These are phyloP conservation scores for Lasiodiplodia sp. DNA, from an alignment of 2,329 filamentous ascomycete species.

Conservation along the genomic window DNA sequence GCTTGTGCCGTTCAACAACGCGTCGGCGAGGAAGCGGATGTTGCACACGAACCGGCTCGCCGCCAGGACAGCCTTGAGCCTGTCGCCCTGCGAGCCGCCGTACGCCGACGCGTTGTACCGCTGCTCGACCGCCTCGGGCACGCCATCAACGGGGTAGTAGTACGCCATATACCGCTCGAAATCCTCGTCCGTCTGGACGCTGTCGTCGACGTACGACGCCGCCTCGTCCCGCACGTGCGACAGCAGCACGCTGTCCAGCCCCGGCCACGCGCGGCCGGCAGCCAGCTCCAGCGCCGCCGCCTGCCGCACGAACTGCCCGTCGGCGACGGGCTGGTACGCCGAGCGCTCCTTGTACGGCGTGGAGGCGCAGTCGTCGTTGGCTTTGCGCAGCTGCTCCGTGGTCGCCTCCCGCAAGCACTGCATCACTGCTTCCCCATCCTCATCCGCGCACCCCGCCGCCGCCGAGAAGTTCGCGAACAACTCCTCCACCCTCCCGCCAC, in stretches of 20 bases:
- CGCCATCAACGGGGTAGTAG: constrained; percentile 20
- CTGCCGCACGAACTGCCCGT: constrained; percentile 44
- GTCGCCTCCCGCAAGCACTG: constrained; percentile 41
- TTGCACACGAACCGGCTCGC: constrained; percentile 42
- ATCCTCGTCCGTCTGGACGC: constrained; percentile 38
- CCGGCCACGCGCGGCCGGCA: constrained; percentile 44
- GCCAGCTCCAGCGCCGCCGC: constrained; percentile 44
- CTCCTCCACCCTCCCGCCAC: constrained; percentile 37
- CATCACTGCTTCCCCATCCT: constrained; percentile 40
- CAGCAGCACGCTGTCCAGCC: constrained; percentile 41
- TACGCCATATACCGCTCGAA: constrained; percentile 43
- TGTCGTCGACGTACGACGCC: constrained; percentile 38
- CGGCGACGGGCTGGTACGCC: constrained; percentile 44
- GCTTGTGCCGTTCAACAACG: constrained; percentile 34
- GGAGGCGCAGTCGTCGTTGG: constrained; percentile 35
- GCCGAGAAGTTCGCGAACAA: constrained; percentile 38
- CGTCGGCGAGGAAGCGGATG: constrained; percentile 47
- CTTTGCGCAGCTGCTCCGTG: constrained; percentile 36
- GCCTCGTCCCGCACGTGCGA: constrained; percentile 47
- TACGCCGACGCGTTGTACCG: constrained; percentile 33
- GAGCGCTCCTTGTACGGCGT: constrained; percentile 37
- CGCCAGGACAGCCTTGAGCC: constrained; percentile 44
- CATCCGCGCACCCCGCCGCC: constrained; percentile 30
- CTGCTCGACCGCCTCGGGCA: constrained; percentile 42
- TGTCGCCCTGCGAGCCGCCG: constrained; percentile 33